A percentile compares a stretch with the other conserved stretches of the same genome.
phyloP scores from a whole-genome alignment of 2,329 filamentous ascomycete genomes.

The Cryphonectria parasitica region DNA sequence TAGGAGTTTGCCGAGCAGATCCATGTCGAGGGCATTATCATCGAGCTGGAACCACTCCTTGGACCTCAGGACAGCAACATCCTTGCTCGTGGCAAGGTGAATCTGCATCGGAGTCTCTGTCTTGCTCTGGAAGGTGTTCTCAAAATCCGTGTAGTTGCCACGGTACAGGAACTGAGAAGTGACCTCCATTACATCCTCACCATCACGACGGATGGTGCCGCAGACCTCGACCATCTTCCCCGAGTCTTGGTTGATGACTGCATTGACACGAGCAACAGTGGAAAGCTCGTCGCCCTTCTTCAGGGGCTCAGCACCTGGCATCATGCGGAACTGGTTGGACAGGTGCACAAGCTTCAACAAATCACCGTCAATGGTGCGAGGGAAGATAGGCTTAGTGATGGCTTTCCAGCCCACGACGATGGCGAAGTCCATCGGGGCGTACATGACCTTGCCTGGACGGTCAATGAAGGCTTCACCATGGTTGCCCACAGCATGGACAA shows the following conservation, averaged over 20 bases:
- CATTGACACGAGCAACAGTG: slow-evolving; percentile 94
- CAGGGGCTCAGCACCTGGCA: slow-evolving; percentile 89
- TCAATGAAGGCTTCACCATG: slow-evolving; percentile 97
- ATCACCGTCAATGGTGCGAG: slow-evolving; percentile 92
- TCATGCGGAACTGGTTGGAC: slow-evolving; percentile 98
- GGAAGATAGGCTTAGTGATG: slow-evolving; percentile 99
- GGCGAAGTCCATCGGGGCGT: slow-evolving; percentile 97
- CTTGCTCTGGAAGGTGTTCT: slow-evolving; percentile 99
- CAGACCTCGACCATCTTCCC: slow-evolving; percentile 99
- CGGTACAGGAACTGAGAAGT: slow-evolving; percentile 98
- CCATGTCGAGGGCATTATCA: slow-evolving; percentile 68
- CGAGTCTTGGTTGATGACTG: slow-evolving; percentile 96
- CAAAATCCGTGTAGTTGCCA: slow-evolving; percentile 86
- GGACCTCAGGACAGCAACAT: slow-evolving; percentile 89
- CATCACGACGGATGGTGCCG: slow-evolving; percentile 86
- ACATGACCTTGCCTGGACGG: slow-evolving; percentile 89
- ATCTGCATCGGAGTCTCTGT: slow-evolving; percentile 93
- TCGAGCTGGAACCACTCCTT: slow-evolving; percentile 98
- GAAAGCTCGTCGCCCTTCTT: slow-evolving; percentile 94
- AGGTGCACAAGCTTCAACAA: slow-evolving; percentile 94
- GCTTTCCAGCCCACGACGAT: slow-evolving; percentile 99
- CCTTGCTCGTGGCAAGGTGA: slow-evolving; percentile 83
- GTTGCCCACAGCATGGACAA: slow-evolving; percentile 98
- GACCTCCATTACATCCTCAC: slow-evolving; percentile 92
- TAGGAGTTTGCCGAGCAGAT: slow-evolving; percentile 89